Conservation (phyloP, 345 rosid species). For the Salix purpurea region DNA sequence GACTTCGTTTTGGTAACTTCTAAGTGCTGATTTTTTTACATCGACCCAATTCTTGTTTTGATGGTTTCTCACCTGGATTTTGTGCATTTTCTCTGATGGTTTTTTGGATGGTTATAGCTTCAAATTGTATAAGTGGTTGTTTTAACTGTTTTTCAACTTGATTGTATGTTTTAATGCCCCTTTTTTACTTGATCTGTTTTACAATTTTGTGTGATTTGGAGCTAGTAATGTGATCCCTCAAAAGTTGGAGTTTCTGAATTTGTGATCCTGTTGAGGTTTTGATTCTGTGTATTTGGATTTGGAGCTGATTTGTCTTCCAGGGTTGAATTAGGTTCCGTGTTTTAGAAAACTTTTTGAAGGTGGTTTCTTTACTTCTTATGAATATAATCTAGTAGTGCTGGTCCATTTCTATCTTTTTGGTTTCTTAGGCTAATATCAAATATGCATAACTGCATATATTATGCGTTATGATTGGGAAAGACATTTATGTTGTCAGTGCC, state of each 20-base stretch:
- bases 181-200: background rate
- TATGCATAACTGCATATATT: constrained; percentile 1
- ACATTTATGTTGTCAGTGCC: background rate
- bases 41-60: constrained; percentile 20
- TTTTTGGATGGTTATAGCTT: constrained; percentile 2
- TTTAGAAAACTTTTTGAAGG: background rate
- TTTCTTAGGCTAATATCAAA: background rate
- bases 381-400: background rate
- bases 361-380: background rate
- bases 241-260: background rate
- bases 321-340: background rate
- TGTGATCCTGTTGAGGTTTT: background rate
- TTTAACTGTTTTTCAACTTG: background rate
- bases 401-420: background rate
- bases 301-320: background rate
- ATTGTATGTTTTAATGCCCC: background rate
- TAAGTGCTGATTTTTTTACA: constrained; percentile 3
- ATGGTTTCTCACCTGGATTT: constrained; percentile 26
- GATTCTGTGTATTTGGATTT: background rate
- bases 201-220: constrained; percentile 4
- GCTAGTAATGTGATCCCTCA: background rate
- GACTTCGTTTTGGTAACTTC: constrained; percentile 83
- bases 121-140: background rate
- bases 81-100: constrained; percentile 13
- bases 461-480: background rate